Conservation (phyloP, 1,139 yeast genomes). For the Debaryomyces nepalensis region DNA sequence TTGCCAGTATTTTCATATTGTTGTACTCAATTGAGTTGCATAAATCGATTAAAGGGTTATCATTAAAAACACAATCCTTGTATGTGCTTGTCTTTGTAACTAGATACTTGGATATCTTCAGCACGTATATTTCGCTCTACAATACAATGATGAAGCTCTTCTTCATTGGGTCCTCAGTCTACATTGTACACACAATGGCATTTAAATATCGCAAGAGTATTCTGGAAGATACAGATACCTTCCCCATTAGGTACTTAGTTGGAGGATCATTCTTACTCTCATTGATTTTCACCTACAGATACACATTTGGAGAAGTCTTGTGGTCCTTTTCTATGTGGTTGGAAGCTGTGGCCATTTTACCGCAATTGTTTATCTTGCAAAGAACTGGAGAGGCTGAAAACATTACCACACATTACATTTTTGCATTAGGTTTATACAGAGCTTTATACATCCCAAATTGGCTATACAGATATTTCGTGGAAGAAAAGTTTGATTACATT, state of each 20-base stretch:
- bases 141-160: constrained; percentile 80
- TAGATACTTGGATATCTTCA: constrained; percentile 75
- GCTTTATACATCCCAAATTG: constrained; percentile 92
- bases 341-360: constrained; percentile 88
- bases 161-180: constrained; percentile 74
- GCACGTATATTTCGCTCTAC: constrained; percentile 67
- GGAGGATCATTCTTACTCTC: constrained; percentile 66
- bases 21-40: constrained; percentile 70
- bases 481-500: constrained; percentile 70
- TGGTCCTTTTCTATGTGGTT: constrained; percentile 88
- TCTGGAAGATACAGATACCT: constrained; percentile 62
- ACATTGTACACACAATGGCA: constrained; percentile 75
- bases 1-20: constrained; percentile 77
- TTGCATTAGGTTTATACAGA: constrained; percentile 89
- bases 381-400: constrained; percentile 88
- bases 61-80: constrained; percentile 83
- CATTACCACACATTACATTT: constrained; percentile 88
- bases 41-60: constrained; percentile 78
- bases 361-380: constrained; percentile 89
- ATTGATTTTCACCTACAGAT: constrained; percentile 69
- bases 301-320: constrained; percentile 60
- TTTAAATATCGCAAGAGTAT: constrained; percentile 63
- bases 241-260: constrained; percentile 72
- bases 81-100: constrained; percentile 79
- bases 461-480: constrained; percentile 82